Conservation (phyloP, 2,329 filamentous ascomycete genomes). For the Hypoxylon sp. region DNA sequence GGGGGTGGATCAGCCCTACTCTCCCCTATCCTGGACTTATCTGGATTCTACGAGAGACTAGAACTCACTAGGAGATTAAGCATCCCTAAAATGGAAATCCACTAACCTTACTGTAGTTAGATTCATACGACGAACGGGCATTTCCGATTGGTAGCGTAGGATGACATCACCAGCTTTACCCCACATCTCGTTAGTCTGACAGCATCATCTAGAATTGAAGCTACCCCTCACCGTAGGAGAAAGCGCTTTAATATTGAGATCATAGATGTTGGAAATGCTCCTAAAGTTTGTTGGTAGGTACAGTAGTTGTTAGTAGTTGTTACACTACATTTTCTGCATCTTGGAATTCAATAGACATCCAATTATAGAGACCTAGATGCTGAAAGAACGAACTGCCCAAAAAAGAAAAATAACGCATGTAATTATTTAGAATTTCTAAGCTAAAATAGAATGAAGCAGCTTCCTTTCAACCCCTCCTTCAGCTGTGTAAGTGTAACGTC, state of each 20-base stretch:
- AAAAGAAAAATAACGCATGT: too few relatives aligned
- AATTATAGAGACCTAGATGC: too few relatives aligned
- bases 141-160: conserved; percentile 13
- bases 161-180: conserved; percentile 33
- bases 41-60: conserved; percentile 9
- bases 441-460: neutral
- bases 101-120: conserved; percentile 7
- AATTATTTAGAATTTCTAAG: too few relatives aligned
- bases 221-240: conserved; percentile 28
- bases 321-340: too few relatives aligned
- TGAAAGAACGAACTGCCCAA: too few relatives aligned
- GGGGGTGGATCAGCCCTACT: conserved; percentile 29
- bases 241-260: conserved; percentile 15
- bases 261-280: too few relatives aligned
- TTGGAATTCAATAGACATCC: too few relatives aligned
- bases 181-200: conserved; percentile 17
- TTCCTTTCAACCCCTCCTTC: neutral
- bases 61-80: neutral
- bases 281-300: too few relatives aligned
- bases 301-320: neutral
- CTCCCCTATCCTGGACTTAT: neutral
- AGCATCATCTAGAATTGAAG: conserved; percentile 19
- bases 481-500: too few relatives aligned
- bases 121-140: neutral
- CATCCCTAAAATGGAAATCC: neutral